Conservation (phyloP, 2,329 filamentous ascomycete species). For the Sphaceloma murrayae region DNA sequence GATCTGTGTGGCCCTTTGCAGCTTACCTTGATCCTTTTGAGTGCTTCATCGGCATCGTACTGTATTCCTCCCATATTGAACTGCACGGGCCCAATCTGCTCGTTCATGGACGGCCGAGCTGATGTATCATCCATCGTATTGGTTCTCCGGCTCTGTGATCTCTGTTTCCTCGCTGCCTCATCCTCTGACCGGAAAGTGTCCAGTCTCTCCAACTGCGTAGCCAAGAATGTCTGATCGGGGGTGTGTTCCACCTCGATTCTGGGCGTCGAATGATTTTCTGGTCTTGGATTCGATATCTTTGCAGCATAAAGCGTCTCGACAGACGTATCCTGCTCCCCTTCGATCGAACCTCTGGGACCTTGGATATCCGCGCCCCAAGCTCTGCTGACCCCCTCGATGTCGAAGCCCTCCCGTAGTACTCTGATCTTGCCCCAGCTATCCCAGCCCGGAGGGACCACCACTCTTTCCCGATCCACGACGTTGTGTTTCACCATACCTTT, state of each 20-base stretch:
- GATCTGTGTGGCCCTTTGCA: conserved; percentile 17
- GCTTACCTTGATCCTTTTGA: conserved; percentile 71
- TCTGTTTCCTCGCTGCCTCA: conserved; percentile 40
- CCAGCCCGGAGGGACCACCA: conserved; percentile 92
- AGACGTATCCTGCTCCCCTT: conserved; percentile 29
- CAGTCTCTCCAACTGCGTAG: conserved; percentile 59
- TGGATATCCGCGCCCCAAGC: conserved; percentile 51
- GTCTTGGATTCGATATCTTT: conserved; percentile 27
- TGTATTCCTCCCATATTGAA: conserved; percentile 99
- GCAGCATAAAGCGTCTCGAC: conserved; percentile 26
- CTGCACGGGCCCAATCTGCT: conserved; percentile 87
- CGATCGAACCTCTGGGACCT: conserved; percentile 15
- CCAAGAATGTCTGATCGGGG: conserved; percentile 28
- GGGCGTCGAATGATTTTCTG: conserved; percentile 23
- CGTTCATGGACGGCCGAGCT: conserved; percentile 42
- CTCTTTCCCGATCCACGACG: conserved; percentile 63
- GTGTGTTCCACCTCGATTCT: conserved; percentile 28
- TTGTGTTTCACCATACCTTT: conserved; percentile 58
- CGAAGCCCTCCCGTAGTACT: conserved; percentile 81
- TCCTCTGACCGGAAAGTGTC: conserved; percentile 54
- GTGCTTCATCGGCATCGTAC: conserved; percentile 79
- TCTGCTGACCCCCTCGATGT: conserved; percentile 75
- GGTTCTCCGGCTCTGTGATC: conserved; percentile 19
- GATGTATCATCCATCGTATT: conserved; percentile 29
- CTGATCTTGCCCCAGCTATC: conserved; percentile 97